phyloP scores from a whole-genome alignment of 176 grass and related monocot species.

The Aechmea fasciata region DNA sequence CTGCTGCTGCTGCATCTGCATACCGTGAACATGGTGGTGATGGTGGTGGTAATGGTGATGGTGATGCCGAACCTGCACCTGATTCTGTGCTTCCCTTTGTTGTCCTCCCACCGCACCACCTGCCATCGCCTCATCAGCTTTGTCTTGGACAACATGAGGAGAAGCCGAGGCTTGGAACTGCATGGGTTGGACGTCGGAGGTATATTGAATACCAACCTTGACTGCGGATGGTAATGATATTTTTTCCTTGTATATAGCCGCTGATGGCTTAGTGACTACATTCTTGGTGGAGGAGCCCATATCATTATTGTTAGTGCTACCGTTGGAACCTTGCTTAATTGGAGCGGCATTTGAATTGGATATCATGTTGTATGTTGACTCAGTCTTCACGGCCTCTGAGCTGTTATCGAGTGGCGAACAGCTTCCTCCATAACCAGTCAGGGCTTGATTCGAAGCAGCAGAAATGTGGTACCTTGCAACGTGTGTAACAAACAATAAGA shows the following conservation, averaged over 20 bases:
- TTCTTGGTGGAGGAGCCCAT: constrained; percentile 79
- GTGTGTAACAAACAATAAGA: constrained; percentile 51
- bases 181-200: constrained; percentile 21
- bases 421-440: constrained; percentile 35
- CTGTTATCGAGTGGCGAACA: constrained; percentile 58
- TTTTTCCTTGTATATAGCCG: constrained; percentile 1
- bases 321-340: constrained; percentile 67
- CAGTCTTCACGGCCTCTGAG: constrained; percentile 57
- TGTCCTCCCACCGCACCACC: not conserved
- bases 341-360: constrained; percentile 39
- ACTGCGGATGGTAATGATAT: not conserved
- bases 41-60: constrained; percentile 20
- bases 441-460: constrained; percentile 46
- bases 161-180: constrained; percentile 29
- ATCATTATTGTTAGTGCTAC: constrained; percentile 64
- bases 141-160: constrained; percentile 24
- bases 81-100: constrained; percentile 4
- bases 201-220: not conserved
- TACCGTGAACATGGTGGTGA: constrained; percentile 8
- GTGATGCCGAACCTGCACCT: constrained; percentile 7
- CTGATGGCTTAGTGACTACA: constrained; percentile 34
- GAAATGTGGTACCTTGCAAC: constrained; percentile 82
- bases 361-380: constrained; percentile 46
- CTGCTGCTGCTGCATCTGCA: constrained; percentile 9
- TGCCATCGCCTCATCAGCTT: constrained; percentile 11